Conservation (phyloP, 371 early-diverging fungal species). For the Blakeslea trispora region DNA sequence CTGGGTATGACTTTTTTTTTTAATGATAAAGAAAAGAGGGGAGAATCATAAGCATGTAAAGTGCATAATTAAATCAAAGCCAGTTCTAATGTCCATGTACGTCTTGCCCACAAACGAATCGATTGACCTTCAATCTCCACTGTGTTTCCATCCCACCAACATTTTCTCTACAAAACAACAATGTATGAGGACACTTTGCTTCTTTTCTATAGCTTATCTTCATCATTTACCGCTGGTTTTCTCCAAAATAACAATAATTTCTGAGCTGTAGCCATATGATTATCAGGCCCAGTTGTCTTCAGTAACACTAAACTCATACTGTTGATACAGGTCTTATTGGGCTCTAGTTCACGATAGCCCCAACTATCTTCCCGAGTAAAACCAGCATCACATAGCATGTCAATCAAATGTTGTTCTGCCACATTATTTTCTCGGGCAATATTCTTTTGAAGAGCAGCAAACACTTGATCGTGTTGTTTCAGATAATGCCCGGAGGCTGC, state of each 20-base stretch:
- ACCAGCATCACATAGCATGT: slow-evolving; percentile 86
- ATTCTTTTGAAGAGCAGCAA: slow-evolving; percentile 76
- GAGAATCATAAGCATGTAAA: too few species aligned
- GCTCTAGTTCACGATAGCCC: slow-evolving; percentile 80
- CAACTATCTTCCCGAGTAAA: slow-evolving; percentile 74
- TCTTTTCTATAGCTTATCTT: neutral
- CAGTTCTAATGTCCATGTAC: slow-evolving; percentile 85
- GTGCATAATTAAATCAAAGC: slow-evolving; percentile 76
- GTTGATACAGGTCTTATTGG: slow-evolving; percentile 65
- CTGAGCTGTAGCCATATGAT: slow-evolving; percentile 79
- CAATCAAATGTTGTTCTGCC: slow-evolving; percentile 83
- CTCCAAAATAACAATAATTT: slow-evolving; percentile 82
- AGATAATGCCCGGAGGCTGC: slow-evolving; percentile 65
- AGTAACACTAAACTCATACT: slow-evolving; percentile 74
- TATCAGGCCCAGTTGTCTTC: slow-evolving; percentile 71
- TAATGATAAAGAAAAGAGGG: too few species aligned
- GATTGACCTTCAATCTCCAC: slow-evolving; percentile 62
- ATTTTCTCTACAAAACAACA: slow-evolving; percentile 27
- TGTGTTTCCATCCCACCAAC: slow-evolving; percentile 81
- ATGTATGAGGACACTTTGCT: neutral
- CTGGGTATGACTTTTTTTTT: too few species aligned
- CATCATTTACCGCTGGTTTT: slow-evolving; percentile 72
- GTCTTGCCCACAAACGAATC: slow-evolving; percentile 78
- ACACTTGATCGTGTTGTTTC: slow-evolving; percentile 67
- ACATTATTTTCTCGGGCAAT: slow-evolving; percentile 71